A percentile compares a stretch with the other conserved stretches of the same genome.
These are phyloP conservation scores for Chamaecrista fasciculata DNA, from an alignment of 306 rosid species.

Conservation along the genomic window DNA sequence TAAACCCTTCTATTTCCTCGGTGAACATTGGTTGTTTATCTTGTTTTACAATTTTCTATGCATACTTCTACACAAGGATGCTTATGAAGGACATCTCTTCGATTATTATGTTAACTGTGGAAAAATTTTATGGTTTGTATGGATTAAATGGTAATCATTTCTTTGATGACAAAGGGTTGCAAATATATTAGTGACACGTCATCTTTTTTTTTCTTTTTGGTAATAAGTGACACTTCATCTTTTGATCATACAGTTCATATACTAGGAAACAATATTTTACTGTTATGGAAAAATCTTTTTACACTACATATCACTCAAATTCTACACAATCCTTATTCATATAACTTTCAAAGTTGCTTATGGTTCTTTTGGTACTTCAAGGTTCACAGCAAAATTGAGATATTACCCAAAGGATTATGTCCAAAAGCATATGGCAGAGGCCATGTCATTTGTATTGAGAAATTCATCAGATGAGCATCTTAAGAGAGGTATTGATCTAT, in stretches of 20 bases:
- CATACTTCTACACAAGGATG: not conserved
- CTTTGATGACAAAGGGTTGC: not conserved
- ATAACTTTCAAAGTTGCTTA: slow-evolving; percentile 19
- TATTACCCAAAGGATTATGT: slow-evolving; percentile 74
- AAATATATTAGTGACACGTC: not conserved
- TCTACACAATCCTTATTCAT: not conserved
- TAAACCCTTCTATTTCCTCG: not conserved
- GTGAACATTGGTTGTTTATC: not conserved
- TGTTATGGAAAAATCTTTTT: not conserved
- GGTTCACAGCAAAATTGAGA: slow-evolving; percentile 72
- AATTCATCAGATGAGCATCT: slow-evolving; percentile 76
- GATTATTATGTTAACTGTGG: not conserved
- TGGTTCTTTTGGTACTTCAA: slow-evolving; percentile 35
- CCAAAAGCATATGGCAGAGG: slow-evolving; percentile 84
- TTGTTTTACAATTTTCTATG: not conserved
- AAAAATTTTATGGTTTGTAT: not conserved
- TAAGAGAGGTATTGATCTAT: slow-evolving; percentile 56
- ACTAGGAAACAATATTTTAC: slow-evolving; percentile 8
- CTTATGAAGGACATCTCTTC: not conserved
- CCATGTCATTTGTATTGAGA: slow-evolving; percentile 72
- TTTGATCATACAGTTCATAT: slow-evolving; percentile 10
- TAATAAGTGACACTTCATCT: no score
- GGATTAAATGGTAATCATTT: not conserved
- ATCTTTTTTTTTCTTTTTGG: no score
- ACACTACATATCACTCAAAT: not conserved